These are phyloP conservation scores for Mayamaea pseudoterrestris DNA, from an alignment of 108 stramenopile genomes.

Conservation along the genomic window DNA sequence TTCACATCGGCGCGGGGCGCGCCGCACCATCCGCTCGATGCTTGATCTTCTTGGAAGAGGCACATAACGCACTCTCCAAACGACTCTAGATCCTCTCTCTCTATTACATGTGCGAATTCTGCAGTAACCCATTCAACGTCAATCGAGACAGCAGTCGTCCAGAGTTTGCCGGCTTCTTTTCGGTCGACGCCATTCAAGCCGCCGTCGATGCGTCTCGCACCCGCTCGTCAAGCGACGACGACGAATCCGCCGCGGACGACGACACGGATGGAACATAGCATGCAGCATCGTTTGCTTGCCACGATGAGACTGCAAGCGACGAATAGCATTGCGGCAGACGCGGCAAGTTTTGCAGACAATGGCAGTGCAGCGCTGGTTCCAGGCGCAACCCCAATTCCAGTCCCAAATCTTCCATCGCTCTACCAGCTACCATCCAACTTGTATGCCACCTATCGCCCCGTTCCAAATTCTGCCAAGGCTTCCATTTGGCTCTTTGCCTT, in stretches of 20 bases:
- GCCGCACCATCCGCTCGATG: too few species aligned
- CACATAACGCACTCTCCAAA: too few species aligned
- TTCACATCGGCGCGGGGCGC: too few species aligned
- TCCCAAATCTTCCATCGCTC: constrained; percentile 41
- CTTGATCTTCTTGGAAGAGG: too few species aligned
- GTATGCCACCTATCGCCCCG: constrained; percentile 29
- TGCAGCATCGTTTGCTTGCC: too few species aligned
- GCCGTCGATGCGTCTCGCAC: constrained; percentile 26
- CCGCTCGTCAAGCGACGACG: constrained; percentile 5
- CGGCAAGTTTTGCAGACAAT: too few species aligned
- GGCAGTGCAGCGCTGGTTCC: too few species aligned
- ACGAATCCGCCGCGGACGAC: background rate
- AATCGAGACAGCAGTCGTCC: constrained; percentile 32
- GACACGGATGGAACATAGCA: constrained; percentile 6
- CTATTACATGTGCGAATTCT: constrained; percentile 66
- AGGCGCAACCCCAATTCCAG: too few species aligned
- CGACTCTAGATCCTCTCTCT: background rate
- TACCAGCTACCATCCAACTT: constrained; percentile 39
- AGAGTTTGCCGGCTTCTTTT: constrained; percentile 67
- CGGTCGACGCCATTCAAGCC: constrained; percentile 53
- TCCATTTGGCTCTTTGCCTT: constrained; percentile 16
- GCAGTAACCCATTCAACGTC: constrained; percentile 19
- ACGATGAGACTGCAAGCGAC: too few species aligned
- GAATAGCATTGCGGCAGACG: too few species aligned
- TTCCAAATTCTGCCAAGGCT: constrained; percentile 19